These are phyloP conservation scores for Monilinia fructicola DNA, from an alignment of 2,329 filamentous ascomycete species.

Conservation along the genomic window DNA sequence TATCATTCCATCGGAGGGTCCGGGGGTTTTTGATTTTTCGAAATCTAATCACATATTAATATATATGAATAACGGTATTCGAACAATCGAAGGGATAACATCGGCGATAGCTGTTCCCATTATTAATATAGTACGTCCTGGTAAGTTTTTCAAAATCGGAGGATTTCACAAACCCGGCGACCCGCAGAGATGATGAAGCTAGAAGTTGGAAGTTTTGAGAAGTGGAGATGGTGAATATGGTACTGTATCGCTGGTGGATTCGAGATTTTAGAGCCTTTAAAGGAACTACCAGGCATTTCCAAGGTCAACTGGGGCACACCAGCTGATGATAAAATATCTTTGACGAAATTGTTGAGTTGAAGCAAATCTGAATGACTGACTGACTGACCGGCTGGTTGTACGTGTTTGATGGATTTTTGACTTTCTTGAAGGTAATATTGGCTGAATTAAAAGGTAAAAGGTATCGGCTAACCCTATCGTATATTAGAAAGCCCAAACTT, in stretches of 20 bases:
- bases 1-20: conserved; percentile 4
- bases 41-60: not conserved
- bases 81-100: not conserved
- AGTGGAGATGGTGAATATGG: not conserved
- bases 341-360: not conserved
- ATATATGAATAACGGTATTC: not conserved
- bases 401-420: not conserved
- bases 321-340: not conserved
- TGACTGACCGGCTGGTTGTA: no score
- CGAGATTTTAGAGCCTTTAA: not conserved
- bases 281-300: no score
- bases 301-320: not conserved
- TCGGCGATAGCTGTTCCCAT: not conserved
- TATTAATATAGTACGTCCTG: not conserved
- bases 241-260: no score
- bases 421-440: conserved; percentile 8
- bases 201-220: not conserved
- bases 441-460: not conserved
- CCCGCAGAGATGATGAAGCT: conserved; percentile 12
- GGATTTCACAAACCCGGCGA: not conserved
- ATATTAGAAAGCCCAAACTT: not conserved
- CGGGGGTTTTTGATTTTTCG: not conserved
- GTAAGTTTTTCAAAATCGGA: not conserved
- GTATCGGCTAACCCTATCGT: conserved; percentile 10
- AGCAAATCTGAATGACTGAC: no score